Evolutionary conservation across 495 filamentous ascomycete genomes (phyloP), one percentile per base, ranked within the genome.

Genomic region (Thermothielavioides terrestris): DNA sequence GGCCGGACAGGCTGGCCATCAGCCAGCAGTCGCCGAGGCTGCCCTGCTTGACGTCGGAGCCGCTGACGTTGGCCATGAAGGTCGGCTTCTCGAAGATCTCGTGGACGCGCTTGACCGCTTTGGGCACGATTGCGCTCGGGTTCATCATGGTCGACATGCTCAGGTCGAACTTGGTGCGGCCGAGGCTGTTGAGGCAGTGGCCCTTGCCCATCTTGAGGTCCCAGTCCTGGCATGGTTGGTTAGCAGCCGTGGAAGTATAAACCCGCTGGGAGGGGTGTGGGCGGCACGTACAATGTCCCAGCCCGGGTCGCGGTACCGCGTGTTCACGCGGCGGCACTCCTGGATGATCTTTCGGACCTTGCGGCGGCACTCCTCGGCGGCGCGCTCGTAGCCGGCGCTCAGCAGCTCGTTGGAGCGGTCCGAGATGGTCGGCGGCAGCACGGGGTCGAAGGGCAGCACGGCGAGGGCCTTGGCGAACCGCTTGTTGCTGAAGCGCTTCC

Each of bases 1-100:
- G 72, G 0, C 88, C 89, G 45, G 82, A 87, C 14, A 97, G 63
- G n/a, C 87, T 88, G 23, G 89, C 84, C 70, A 96, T 79, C 42
- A 94, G 77, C 89, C 90, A 97, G 70, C 91, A 96, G 62, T 97
- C 88, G 21, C 91, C 91, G 49, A 86, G 82, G 46, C 78, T 75
- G 2, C 84, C 84, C 58, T 92, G 85, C 53, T 86, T 85, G 40
- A 94, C 80, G 66, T 94, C 86, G 47, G 84, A 83, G 18, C 81
- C 84, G 23, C 80, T 81, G 22, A 87, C 80, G 51, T 87, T 82
- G 48, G 83, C 76, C 61, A 81, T 86, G 63, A 96, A 96, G 27
- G 83, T 78, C 1, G 91, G 90, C 6, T 87, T 81, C 31, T 94
- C 88, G 62, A 88, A 95, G 44, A 97, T 88, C 60, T 95, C 89